Conservation (phyloP, 1,284 basidiomycete genomes). For the Porogramme epimiltina region DNA sequence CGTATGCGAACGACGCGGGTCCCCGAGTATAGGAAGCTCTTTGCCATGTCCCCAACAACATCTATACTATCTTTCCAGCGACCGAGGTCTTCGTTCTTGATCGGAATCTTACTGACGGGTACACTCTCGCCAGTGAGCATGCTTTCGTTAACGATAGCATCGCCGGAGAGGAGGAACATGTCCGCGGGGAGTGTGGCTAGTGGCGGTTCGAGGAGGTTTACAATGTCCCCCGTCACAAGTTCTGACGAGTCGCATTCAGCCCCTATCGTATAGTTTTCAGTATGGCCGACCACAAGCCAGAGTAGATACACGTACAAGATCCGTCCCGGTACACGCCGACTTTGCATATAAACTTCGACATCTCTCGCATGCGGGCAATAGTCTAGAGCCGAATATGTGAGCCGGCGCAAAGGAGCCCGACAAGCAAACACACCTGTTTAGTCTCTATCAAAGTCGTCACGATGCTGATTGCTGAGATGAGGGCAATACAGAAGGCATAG, state of each 20-base stretch:
- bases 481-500: conserved; percentile 96
- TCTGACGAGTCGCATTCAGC: conserved; percentile 72
- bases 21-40: conserved; percentile 90
- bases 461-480: conserved; percentile 90
- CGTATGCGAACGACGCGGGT: conserved; percentile 94
- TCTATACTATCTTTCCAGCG: conserved; percentile 74
- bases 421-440: conserved; percentile 59
- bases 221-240: conserved; percentile 92
- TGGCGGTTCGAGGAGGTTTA: conserved; percentile 83
- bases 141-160: conserved; percentile 97
- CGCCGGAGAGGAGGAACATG: conserved; percentile 89
- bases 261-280: conserved; percentile 51
- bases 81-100: conserved; percentile 71
- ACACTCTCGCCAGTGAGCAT: conserved; percentile 98
- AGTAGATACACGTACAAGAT: conserved; percentile 58
- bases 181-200: conserved; percentile 88
- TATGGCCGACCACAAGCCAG: background rate
- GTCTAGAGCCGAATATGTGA: conserved; percentile 55
- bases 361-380: conserved; percentile 92
- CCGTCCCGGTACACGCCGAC: conserved; percentile 77
- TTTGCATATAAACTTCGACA: conserved; percentile 90
- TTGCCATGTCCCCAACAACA: conserved; percentile 71
- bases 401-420: background rate
- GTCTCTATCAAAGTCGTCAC: conserved; percentile 91
- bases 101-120: conserved; percentile 86